Evolutionary conservation across 768 basidiomycete genomes (phyloP).

Genomic region (Mycena vulgaris): DNA sequence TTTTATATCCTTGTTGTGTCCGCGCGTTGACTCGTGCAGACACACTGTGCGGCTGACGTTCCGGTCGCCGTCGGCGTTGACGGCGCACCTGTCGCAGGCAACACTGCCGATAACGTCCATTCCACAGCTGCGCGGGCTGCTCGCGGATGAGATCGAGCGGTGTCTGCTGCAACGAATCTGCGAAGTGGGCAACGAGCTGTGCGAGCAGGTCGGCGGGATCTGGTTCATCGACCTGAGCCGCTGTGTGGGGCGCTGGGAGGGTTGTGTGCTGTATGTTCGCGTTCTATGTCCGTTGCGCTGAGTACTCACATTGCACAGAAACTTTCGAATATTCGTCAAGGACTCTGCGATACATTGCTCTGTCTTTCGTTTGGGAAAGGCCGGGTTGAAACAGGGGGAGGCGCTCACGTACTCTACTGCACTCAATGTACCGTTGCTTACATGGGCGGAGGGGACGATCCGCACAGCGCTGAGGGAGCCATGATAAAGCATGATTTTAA

Average conservation of each 20-base stretch:
- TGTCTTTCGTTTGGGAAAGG: conserved; percentile 67
- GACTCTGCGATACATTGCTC: conserved; percentile 69
- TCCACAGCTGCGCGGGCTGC: conserved; percentile 80
- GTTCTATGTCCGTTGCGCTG: conserved; percentile 1
- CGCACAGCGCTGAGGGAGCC: conserved; percentile 50
- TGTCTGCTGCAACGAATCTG: conserved; percentile 80
- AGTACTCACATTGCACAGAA: conserved; percentile 55
- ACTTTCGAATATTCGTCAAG: conserved; percentile 73
- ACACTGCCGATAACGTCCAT: conserved; percentile 82
- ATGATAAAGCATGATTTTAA: not conserved
- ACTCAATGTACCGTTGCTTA: conserved; percentile 56
- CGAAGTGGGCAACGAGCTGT: conserved; percentile 71
- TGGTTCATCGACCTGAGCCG: conserved; percentile 87
- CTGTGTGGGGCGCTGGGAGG: conserved; percentile 87
- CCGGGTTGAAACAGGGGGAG: conserved; percentile 56
- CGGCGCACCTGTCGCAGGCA: conserved; percentile 86
- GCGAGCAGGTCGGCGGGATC: conserved; percentile 70
- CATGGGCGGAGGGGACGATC: conserved; percentile 71
- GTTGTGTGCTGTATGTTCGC: conserved; percentile 76
- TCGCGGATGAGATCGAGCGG: conserved; percentile 83
- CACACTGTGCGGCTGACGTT: conserved; percentile 85
- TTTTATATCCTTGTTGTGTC: not conserved
- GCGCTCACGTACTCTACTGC: conserved; percentile 58
- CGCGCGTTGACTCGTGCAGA: conserved; percentile 50
- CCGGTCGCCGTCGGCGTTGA: conserved; percentile 79